Evolutionary conservation across 78 protist genomes (phyloP).

Genomic region (Neovahlkampfia damariscottae): DNA sequence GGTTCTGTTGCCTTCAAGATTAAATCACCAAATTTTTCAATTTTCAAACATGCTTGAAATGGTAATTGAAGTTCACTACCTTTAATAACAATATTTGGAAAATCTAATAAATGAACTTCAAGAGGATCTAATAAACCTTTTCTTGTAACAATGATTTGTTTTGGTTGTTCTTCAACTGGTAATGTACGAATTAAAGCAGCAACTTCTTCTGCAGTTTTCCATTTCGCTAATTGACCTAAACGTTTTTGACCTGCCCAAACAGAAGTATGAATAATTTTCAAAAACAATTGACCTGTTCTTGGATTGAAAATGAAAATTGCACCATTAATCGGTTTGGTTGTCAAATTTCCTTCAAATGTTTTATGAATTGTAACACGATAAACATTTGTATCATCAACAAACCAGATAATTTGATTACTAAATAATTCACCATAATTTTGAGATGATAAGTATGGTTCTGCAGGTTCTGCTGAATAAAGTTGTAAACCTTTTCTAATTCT

Average conservation of each 20-base stretch:
- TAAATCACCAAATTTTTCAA: conserved; percentile 95
- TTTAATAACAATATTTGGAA: conserved; percentile 96
- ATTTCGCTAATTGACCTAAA: conserved; percentile 95
- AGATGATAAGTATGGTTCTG: conserved; percentile 59
- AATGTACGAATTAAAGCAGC: conserved; percentile 97
- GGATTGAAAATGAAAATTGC: conserved; percentile 99
- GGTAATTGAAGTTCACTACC: conserved; percentile 96
- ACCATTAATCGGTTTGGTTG: conserved; percentile 96
- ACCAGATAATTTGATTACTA: conserved; percentile 93
- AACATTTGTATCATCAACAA: conserved; percentile 99
- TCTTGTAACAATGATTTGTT: conserved; percentile 96
- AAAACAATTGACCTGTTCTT: conserved; percentile 96
- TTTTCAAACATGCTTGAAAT: conserved; percentile 88
- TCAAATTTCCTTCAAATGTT: conserved; percentile 92
- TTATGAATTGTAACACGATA: conserved; percentile 97
- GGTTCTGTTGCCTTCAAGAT: conserved; percentile 98
- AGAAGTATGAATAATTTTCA: conserved; percentile 96
- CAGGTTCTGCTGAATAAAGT: conserved; percentile 82
- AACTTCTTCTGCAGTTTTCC: conserved; percentile 96
- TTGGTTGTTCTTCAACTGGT: conserved; percentile 98
- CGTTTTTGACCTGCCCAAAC: conserved; percentile 99
- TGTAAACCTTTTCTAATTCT: conserved; percentile 97
- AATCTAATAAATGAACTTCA: conserved; percentile 95
- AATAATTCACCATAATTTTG: conserved; percentile 97
- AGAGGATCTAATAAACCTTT: conserved; percentile 95